Percentiles rank a stretch among this genome's conserved stretches.
Evolutionary conservation across 768 basidiomycete species (phyloP).

Genomic region (Thelephora ganbajun): DNA sequence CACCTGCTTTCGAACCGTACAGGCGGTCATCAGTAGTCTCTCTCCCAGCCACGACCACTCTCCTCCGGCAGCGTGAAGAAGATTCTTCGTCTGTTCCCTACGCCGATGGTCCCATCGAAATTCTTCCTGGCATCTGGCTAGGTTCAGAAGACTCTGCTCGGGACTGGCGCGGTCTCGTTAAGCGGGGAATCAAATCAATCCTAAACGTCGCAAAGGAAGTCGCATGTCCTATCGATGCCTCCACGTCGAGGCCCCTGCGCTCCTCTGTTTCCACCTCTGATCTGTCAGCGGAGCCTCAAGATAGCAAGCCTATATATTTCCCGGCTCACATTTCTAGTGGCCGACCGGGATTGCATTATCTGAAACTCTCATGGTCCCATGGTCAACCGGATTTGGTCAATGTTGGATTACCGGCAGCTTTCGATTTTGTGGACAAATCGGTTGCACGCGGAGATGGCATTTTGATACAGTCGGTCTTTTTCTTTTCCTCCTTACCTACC

Average conservation of each 20-base stretch:
- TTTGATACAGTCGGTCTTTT: constrained; percentile 62
- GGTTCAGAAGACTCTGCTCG: constrained; percentile 87
- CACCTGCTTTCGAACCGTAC: constrained; percentile 22
- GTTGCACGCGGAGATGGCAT: constrained; percentile 66
- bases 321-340: constrained; percentile 54
- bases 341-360: constrained; percentile 72
- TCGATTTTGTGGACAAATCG: constrained; percentile 71
- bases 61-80: constrained; percentile 48
- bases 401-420: constrained; percentile 64
- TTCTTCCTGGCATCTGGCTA: constrained; percentile 79
- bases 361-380: constrained; percentile 87
- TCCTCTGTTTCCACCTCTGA: constrained; percentile 59
- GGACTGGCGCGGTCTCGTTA: constrained; percentile 58
- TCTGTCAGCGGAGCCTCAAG: constrained; percentile 24
- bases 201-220: constrained; percentile 94
- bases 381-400: constrained; percentile 83
- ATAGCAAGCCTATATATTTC: constrained; percentile 40
- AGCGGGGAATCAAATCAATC: constrained; percentile 64
- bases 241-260: constrained; percentile 33
- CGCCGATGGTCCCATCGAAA: constrained; percentile 64
- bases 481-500: background rate
- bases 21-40: constrained; percentile 65
- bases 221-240: constrained; percentile 47
- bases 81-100: constrained; percentile 61
- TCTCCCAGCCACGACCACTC: constrained; percentile 42